phyloP scores from a whole-genome alignment of 2,329 filamentous ascomycete genomes.

The Aspergillus uvarum region DNA sequence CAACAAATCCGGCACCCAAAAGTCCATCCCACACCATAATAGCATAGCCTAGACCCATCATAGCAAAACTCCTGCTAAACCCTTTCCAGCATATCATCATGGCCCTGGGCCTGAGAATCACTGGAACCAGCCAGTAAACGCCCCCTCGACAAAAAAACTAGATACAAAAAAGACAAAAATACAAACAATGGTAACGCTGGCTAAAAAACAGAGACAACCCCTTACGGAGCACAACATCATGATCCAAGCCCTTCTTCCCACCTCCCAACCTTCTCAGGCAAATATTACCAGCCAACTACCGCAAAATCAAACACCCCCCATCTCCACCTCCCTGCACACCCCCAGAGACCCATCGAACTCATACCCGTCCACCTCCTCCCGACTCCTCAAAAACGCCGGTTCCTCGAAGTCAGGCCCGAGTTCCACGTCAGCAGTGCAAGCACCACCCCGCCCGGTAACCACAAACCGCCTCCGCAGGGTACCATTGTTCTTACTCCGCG shows the following conservation, averaged over 20 bases:
- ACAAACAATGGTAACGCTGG: neutral
- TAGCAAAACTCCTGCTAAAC: too few species aligned
- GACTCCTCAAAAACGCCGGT: slow-evolving; percentile 44
- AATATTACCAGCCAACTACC: neutral
- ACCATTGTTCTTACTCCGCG: slow-evolving; percentile 30
- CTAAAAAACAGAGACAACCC: neutral
- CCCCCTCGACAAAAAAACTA: too few species aligned
- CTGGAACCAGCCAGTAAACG: too few species aligned
- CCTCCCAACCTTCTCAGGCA: neutral
- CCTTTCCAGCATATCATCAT: too few species aligned
- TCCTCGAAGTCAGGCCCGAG: slow-evolving; percentile 46
- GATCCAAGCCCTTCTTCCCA: too few species aligned
- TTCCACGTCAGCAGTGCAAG: slow-evolving; percentile 25
- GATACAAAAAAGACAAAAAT: neutral
- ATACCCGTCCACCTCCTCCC: slow-evolving; percentile 39
- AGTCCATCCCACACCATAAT: too few species aligned
- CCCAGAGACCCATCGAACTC: slow-evolving; percentile 10
- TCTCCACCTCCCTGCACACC: slow-evolving; percentile 24
- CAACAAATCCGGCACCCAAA: too few species aligned
- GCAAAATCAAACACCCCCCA: slow-evolving; percentile 33
- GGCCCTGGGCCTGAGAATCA: too few species aligned
- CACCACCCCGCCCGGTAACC: too few species aligned
- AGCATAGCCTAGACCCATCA: too few species aligned
- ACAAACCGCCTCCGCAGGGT: slow-evolving; percentile 28
- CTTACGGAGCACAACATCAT: too few species aligned